Evolutionary conservation across 768 basidiomycete genomes (phyloP).

Genomic region (Lactarius pseudohatsudake): DNA sequence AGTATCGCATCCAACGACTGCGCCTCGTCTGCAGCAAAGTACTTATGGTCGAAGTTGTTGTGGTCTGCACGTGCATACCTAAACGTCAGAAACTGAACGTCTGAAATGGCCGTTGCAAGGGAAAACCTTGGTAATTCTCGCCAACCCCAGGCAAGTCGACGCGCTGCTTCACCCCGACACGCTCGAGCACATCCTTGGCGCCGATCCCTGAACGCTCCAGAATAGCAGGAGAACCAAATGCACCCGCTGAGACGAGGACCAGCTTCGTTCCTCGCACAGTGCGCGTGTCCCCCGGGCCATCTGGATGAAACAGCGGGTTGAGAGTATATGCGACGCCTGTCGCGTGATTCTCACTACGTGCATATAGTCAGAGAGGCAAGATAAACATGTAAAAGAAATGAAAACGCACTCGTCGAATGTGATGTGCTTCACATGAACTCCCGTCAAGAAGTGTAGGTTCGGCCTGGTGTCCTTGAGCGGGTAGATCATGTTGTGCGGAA

Average conservation of each 20-base stretch:
- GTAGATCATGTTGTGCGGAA: conserved; percentile 45
- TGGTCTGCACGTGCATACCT: conserved; percentile 19
- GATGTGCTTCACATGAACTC: conserved; percentile 39
- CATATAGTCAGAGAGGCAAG: conserved; percentile 22
- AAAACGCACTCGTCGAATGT: conserved; percentile 35
- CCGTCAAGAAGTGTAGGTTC: conserved; percentile 38
- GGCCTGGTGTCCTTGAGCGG: conserved; percentile 35
- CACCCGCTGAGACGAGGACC: conserved; percentile 42
- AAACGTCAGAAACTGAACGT: conserved; percentile 1
- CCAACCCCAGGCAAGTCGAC: conserved; percentile 46
- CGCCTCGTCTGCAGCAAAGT: conserved; percentile 23
- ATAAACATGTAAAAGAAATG: conserved; percentile 28
- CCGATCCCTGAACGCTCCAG: conserved; percentile 41
- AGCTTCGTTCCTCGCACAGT: conserved; percentile 36
- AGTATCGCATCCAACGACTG: conserved; percentile 31
- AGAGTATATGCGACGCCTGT: conserved; percentile 16
- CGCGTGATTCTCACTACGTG: conserved; percentile 30
- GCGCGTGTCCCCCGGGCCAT: conserved; percentile 9
- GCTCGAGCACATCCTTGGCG: conserved; percentile 32
- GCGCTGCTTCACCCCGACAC: conserved; percentile 35
- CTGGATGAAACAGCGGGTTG: conserved; percentile 24
- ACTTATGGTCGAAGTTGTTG: conserved; percentile 24
- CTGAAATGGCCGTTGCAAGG: neutral
- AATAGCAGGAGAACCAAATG: conserved; percentile 30
- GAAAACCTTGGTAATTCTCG: conserved; percentile 41